Evolutionary conservation across 73 alveolate genomes (phyloP), one percentile per base, ranked within the genome.

Genomic region (Blepharisma japonicum): DNA sequence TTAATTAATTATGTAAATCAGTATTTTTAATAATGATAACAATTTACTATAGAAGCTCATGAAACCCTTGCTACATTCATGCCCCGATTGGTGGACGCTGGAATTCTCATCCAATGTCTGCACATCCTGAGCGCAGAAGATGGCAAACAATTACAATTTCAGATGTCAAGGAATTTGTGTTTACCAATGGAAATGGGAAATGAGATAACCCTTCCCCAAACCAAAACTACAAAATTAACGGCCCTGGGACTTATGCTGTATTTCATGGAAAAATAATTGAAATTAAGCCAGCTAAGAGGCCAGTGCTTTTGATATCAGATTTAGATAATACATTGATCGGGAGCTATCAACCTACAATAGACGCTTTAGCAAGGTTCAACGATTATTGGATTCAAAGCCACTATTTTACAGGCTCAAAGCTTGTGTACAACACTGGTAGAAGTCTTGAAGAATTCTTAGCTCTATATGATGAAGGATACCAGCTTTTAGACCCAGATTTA

Each of bases 361-460:
- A n/a, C 4, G 14, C 74, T 9, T 39, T 14, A 61, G 23, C n/a
- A 25, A 14, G 74, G 2, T 61, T 61, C 5, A 61, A 61, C 74
- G 74, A 61, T 8, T 61, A 61, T 25, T 61, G 74, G 74, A 61
- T 61, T 2, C 14, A 39, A 8, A 61, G 23, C 18, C 74, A 61
- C 23, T 61, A 61, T 25, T 61, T 61, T 25, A 25, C 18, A 9
- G 38, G 47, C 14, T 61, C 74, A 20, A 61, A 61, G 5, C 47
- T 61, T 14, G 74, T 61, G 0, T 61, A 61, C 74, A 61, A 61
- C 23, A 61, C 74, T 9, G 74, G 74, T 48, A 14, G 74, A 18
- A 20, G 74, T 4, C 23, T 61, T 14, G 74, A 61, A 61, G 74
- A 61, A 61, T 61, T 14, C 5, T 39, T 20, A 18, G 74, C 14